phyloP scores from a whole-genome alignment of 2,329 filamentous ascomycete genomes.

The Trichocomaceae sp. region DNA sequence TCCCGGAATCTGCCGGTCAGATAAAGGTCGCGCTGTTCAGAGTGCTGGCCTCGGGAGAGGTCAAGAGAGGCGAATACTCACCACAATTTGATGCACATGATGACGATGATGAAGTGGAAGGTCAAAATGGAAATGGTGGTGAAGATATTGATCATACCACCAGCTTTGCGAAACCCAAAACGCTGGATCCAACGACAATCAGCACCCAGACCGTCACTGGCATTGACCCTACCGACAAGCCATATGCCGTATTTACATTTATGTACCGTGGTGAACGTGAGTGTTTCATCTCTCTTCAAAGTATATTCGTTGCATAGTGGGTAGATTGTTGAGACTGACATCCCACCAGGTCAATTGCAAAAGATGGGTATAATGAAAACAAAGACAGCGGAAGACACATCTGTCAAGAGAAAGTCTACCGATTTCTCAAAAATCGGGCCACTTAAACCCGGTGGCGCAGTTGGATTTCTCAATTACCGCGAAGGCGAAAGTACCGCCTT shows the following conservation, averaged over 20 bases:
- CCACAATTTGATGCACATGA: constrained; percentile 97
- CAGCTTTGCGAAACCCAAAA: constrained; percentile 94
- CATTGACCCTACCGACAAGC: constrained; percentile 90
- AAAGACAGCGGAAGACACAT: constrained; percentile 52
- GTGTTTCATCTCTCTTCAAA: constrained; percentile 34
- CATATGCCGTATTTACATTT: constrained; percentile 95
- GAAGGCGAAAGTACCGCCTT: constrained; percentile 49
- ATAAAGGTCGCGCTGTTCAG: constrained; percentile 98
- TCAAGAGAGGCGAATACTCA: constrained; percentile 96
- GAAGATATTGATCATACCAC: constrained; percentile 92
- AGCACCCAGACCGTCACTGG: constrained; percentile 99
- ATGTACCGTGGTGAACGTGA: constrained; percentile 92
- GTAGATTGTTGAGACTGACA: constrained; percentile 6
- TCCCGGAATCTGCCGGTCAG: constrained; percentile 87
- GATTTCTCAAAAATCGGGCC: constrained; percentile 82
- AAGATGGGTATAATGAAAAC: constrained; percentile 85
- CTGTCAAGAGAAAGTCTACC: constrained; percentile 66
- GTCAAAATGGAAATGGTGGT: constrained; percentile 49
- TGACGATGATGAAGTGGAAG: constrained; percentile 67
- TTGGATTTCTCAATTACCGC: constrained; percentile 83
- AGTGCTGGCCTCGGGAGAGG: constrained; percentile 89
- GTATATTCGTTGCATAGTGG: constrained; percentile 13
- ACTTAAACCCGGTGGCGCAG: constrained; percentile 76
- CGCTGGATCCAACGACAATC: constrained; percentile 91
- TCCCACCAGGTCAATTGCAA: constrained; percentile 69